These are phyloP conservation scores for Calonectria pseudoturangicola DNA, from an alignment of 2,329 filamentous ascomycete species.

Conservation along the genomic window DNA sequence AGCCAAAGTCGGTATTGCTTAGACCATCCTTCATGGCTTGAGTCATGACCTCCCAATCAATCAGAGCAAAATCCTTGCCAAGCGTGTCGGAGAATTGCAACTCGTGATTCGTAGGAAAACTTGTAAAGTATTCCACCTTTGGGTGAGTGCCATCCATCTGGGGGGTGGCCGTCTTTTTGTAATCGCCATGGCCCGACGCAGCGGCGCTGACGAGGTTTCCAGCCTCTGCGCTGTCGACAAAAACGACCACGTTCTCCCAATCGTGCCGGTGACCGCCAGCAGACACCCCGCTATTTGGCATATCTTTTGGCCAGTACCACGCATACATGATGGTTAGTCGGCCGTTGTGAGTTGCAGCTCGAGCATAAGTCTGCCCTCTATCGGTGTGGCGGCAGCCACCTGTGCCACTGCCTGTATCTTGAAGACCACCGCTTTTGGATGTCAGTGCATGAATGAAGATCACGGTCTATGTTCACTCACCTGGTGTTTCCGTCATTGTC, in stretches of 20 bases:
- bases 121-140: slow-evolving; percentile 59
- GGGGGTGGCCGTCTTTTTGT: slow-evolving; percentile 51
- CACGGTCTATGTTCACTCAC: slow-evolving; percentile 58
- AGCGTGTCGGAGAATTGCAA: slow-evolving; percentile 58
- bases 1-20: slow-evolving; percentile 61
- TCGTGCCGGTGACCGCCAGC: slow-evolving; percentile 62
- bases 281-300: slow-evolving; percentile 56
- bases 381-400: slow-evolving; percentile 57
- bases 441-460: neutral
- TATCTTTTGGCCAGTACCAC: slow-evolving; percentile 69
- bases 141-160: slow-evolving; percentile 48
- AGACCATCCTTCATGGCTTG: slow-evolving; percentile 59
- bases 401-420: slow-evolving; percentile 53
- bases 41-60: slow-evolving; percentile 65
- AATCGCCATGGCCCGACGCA: slow-evolving; percentile 61
- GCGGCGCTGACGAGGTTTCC: slow-evolving; percentile 59
- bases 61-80: slow-evolving; percentile 62
- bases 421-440: slow-evolving; percentile 58
- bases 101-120: slow-evolving; percentile 59
- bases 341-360: slow-evolving; percentile 55
- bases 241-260: slow-evolving; percentile 62
- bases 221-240: slow-evolving; percentile 52
- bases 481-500: slow-evolving; percentile 73
- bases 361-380: slow-evolving; percentile 63
- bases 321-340: slow-evolving; percentile 63